Base-by-base conservation (phyloP, 2,329 filamentous ascomycete species). In the Penicillium sumatraense region DNA sequence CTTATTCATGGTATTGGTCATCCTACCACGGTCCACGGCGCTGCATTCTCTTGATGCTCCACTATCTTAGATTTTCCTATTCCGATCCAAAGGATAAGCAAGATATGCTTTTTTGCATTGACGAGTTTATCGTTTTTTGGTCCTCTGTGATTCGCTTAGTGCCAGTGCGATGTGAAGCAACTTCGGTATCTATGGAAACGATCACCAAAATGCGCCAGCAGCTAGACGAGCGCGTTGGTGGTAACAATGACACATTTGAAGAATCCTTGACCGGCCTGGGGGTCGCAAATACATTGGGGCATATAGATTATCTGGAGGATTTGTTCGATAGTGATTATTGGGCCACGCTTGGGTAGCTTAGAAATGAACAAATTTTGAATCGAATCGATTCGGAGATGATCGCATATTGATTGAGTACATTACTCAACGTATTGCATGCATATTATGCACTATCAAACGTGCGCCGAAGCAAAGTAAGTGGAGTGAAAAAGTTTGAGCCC, bases 1-100 rank as follows among this genome's bases (percentile, higher is more conserved):
- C 53, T 2, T 59, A 54, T 29, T 16, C 13, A 24, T 59, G 53
- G 57, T 54, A 51, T 27, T 47, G 47, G 26, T 36, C 42, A 11
- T 29, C 29, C 6, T 45, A 49, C 16, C 36, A 54, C 24, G 36
- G 16, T 1, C 46, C 54, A n/a, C 42, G 47, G 9, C 49, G 45
- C 27, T 49, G 49, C 20, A 29, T 38, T 31, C 41, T 54, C 5
- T 48, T 56, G 24, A 51, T 59, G 8, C 50, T 54, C 20, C 23
- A 45, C 3, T 52, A 33, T 20, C 29, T 59, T n/a, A 29, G 23
- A 23, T n/a, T 35, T 13, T 3, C 31, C 18, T 16, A 14, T 8
- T 8, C 24, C 11, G 29, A 51, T 3, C 3, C 3, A 9, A 38
- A 38, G 24, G 16, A 49, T 14, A n/a, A 26, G 13, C 38, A 35